Evolutionary conservation across 306 rosid species (phyloP).

Genomic region (Oxytropis ochrocephala): DNA sequence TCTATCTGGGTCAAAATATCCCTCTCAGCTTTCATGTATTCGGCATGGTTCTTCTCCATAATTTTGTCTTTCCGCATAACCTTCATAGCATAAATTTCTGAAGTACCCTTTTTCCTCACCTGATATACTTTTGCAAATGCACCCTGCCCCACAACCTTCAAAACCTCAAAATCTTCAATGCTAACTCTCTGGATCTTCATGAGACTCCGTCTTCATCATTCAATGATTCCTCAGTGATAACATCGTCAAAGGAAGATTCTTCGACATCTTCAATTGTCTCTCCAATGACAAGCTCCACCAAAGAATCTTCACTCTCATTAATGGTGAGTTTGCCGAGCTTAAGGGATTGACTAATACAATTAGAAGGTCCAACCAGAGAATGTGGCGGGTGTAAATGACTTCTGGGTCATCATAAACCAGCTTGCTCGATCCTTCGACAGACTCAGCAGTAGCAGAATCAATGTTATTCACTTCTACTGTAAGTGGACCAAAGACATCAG

Average conservation of each 20-base stretch:
- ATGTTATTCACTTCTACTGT: constrained; percentile 42
- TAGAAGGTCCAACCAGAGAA: constrained; percentile 91
- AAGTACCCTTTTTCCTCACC: constrained; percentile 86
- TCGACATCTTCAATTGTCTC: constrained; percentile 30
- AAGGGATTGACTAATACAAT: constrained; percentile 65
- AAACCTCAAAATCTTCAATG: constrained; percentile 82
- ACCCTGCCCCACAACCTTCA: constrained; percentile 97
- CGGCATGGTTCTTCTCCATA: constrained; percentile 93
- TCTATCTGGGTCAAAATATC: constrained; percentile 77
- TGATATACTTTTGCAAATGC: constrained; percentile 95
- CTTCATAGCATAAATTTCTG: constrained; percentile 94
- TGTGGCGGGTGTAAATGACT: constrained; percentile 72
- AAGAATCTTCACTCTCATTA: constrained; percentile 44
- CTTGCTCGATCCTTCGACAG: constrained; percentile 41
- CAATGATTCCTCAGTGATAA: constrained; percentile 25
- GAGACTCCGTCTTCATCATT: constrained; percentile 27
- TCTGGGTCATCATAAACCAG: constrained; percentile 71
- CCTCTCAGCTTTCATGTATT: constrained; percentile 98
- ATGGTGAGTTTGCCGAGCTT: constrained; percentile 75
- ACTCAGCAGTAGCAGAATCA: constrained; percentile 29
- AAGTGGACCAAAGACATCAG: constrained; percentile 85
- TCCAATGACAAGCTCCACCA: constrained; percentile 29
- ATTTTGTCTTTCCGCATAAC: constrained; percentile 97
- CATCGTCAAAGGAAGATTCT: constrained; percentile 28
- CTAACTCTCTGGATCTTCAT: constrained; percentile 48